These are phyloP conservation scores for Sonneratia caseolaris DNA, from an alignment of 345 rosid species.

Conservation along the genomic window DNA sequence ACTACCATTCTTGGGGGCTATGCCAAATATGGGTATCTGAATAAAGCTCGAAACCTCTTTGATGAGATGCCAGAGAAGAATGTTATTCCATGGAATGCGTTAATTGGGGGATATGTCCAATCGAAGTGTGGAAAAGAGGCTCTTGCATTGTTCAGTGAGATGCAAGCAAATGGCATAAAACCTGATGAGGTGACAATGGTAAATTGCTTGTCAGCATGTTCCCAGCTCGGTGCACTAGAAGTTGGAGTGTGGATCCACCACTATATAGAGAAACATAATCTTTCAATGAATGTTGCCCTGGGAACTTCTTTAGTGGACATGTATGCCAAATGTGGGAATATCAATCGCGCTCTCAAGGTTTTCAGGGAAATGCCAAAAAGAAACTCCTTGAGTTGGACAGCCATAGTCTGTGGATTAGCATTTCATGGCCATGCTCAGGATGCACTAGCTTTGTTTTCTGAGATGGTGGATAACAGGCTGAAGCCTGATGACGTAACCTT, in stretches of 20 bases:
- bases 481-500: conserved; percentile 77
- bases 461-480: conserved; percentile 56
- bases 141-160: conserved; percentile 54
- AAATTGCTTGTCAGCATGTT: conserved; percentile 78
- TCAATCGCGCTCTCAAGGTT: conserved; percentile 52
- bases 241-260: conserved; percentile 78
- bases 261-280: conserved; percentile 44
- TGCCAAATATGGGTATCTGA: conserved; percentile 50
- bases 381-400: conserved; percentile 74
- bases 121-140: conserved; percentile 61
- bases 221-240: conserved; percentile 83
- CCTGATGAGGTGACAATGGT: conserved; percentile 77
- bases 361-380: conserved; percentile 51
- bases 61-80: conserved; percentile 59
- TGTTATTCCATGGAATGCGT: conserved; percentile 74
- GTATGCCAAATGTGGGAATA: conserved; percentile 85
- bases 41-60: conserved; percentile 46
- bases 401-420: conserved; percentile 68
- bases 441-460: conserved; percentile 54
- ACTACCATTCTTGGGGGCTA: conserved; percentile 74
- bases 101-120: conserved; percentile 67
- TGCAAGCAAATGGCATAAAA: conserved; percentile 49
- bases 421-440: conserved; percentile 55
- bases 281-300: conserved; percentile 46
- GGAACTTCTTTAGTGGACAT: conserved; percentile 80